Conservation (phyloP, 441 rosid species). For the Metrosideros polymorpha region DNA sequence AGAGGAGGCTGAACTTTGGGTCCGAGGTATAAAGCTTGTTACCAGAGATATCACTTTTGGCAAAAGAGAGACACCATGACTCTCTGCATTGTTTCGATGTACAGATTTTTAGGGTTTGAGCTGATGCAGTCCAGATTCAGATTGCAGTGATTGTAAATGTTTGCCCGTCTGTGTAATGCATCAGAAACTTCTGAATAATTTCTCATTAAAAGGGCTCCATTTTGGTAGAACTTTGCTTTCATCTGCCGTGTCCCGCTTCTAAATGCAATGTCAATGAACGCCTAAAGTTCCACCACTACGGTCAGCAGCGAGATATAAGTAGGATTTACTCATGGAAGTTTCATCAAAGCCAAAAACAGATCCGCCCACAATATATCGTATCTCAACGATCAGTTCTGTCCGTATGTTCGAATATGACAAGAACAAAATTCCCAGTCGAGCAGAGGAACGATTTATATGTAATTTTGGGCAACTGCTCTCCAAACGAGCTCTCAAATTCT, state of each 20-base stretch:
- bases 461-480: not conserved
- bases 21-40: constrained; percentile 77
- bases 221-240: not conserved
- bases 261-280: not conserved
- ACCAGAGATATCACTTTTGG: constrained; percentile 40
- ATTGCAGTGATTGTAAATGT: not conserved
- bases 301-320: not conserved
- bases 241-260: not conserved
- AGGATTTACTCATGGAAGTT: not conserved
- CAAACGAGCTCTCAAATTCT: not conserved
- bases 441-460: not conserved
- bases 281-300: not conserved
- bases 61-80: not conserved
- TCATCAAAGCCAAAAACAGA: not conserved
- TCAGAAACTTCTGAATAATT: not conserved
- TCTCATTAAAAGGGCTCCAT: not conserved
- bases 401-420: not conserved
- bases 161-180: not conserved
- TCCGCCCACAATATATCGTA: not conserved
- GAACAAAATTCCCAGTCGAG: not conserved
- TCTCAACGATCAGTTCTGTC: not conserved
- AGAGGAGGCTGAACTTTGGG: constrained; percentile 83
- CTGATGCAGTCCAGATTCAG: not conserved
- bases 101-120: not conserved
- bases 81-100: not conserved